phyloP scores from a whole-genome alignment of 2,329 filamentous ascomycete species.

The Zymoseptoria pseudotritici region DNA sequence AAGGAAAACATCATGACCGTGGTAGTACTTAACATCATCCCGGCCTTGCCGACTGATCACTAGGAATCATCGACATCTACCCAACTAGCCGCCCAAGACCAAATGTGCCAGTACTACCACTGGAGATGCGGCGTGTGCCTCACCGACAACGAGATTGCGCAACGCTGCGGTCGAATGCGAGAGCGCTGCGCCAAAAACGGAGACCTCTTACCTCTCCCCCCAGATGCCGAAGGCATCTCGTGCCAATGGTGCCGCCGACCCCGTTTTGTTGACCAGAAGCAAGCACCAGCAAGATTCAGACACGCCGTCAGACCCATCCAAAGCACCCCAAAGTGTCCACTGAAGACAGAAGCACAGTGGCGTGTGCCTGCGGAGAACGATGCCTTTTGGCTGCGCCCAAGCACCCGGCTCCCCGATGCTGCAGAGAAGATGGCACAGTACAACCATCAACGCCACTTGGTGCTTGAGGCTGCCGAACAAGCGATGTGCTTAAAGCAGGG shows the following conservation, averaged over 20 bases:
- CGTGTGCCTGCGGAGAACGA: constrained; percentile 4
- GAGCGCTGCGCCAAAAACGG: constrained; percentile 3
- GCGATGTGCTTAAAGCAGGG: background rate
- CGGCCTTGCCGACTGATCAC: background rate
- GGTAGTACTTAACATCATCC: background rate
- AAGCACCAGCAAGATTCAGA: background rate
- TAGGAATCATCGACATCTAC: background rate
- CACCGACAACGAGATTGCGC: constrained; percentile 8
- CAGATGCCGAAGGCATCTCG: constrained; percentile 8
- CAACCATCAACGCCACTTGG: constrained; percentile 1
- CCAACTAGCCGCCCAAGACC: background rate
- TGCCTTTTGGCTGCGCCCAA: constrained; percentile 6
- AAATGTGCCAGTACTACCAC: constrained; percentile 11
- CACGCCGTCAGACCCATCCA: background rate
- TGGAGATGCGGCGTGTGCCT: constrained; percentile 7
- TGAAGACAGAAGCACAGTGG: background rate
- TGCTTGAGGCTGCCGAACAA: constrained; percentile 1
- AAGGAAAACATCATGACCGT: background rate
- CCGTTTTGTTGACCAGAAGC: background rate
- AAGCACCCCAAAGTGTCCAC: background rate
- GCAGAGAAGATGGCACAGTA: constrained; percentile 6
- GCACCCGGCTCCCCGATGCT: constrained; percentile 1
- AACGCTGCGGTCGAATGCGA: constrained; percentile 7
- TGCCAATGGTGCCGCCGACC: constrained; percentile 6
- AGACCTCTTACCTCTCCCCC: constrained; percentile 7